phyloP scores from a whole-genome alignment of 2,329 filamentous ascomycete species.

The Diplodia sapinea region DNA sequence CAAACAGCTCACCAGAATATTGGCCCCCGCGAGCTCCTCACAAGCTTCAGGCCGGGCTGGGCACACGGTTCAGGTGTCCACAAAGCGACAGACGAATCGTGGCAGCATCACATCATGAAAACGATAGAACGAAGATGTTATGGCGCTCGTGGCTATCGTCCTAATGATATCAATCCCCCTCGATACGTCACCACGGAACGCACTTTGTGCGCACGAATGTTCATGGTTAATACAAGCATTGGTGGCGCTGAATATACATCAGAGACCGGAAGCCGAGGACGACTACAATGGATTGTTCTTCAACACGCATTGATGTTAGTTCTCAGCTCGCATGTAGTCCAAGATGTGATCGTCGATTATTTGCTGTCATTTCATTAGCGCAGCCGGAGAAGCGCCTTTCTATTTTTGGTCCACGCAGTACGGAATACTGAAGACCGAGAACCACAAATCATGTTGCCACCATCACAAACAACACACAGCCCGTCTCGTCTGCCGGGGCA shows the following conservation, averaged over 20 bases:
- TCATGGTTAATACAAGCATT: not conserved
- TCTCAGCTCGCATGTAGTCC: not conserved
- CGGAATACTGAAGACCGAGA: conserved; percentile 2
- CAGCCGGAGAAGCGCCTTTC: conserved; percentile 26
- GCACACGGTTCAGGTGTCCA: not conserved
- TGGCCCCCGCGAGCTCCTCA: too few species aligned
- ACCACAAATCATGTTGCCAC: conserved; percentile 17
- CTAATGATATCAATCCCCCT: not conserved
- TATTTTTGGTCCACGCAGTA: conserved; percentile 18
- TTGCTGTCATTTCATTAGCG: conserved; percentile 30
- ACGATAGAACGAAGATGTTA: not conserved
- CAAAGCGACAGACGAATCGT: not conserved
- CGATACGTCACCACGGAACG: not conserved
- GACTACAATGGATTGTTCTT: not conserved
- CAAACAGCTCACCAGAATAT: too few species aligned
- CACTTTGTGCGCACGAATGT: not conserved
- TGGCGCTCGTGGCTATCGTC: not conserved
- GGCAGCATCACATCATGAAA: not conserved
- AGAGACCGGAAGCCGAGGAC: not conserved
- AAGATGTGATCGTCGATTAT: not conserved
- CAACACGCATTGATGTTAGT: not conserved
- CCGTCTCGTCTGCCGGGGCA: not conserved
- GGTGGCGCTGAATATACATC: not conserved
- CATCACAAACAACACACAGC: conserved; percentile 16
- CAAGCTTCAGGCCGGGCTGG: too few species aligned